Evolutionary conservation across 2,329 filamentous ascomycete species (phyloP), one percentile per base, ranked within the genome.

Genomic region (Sclerotinia nivalis): DNA sequence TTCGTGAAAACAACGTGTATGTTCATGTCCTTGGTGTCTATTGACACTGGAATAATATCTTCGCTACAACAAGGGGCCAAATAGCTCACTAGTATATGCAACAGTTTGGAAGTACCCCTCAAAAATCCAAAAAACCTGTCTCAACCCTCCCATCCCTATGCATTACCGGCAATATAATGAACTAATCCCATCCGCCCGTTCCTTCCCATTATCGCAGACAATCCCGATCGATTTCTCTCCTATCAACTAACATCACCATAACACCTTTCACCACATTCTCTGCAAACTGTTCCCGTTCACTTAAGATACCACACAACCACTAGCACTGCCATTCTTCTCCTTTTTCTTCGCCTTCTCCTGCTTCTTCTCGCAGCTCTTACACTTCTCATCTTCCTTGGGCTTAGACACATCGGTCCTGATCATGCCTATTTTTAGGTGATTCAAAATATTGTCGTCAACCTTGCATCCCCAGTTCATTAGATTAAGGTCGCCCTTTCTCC

Each of bases 401-500:
- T 61, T 28, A 25, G 37, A 18, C 7, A 50, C 31, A 22, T 68
- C n/a, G 0, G 56, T 68, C 18, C 20, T 68, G 12, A 68, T 52
- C 25, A 34, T 25, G 18, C 6, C 43, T 15, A 59, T 49, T 3
- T 52, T 61, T 22, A 47, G 56, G 25, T 68, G 66, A n/a, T 43
- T n/a, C 34, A 68, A 52, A 18, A 61, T 54, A 0, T 54, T 20
- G 4, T 54, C n/a, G 4, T 68, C 45, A 10, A 62, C 47, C 5
- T 40, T 22, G 5, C 37, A 37, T 15, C 15, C 66, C 66, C 56
- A 68, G 18, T 68, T 68, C 28, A n/a, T 4, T 18, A 47, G 66
- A 40, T 62, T 68, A 1, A 12, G 10, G 15, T 54, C 66, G 8
- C 66, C 47, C 22, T 62, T 68, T 40, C 66, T 61, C 25, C 66